Conservation (phyloP, 2,329 filamentous ascomycete species). For the Lachnellula occidentalis region DNA sequence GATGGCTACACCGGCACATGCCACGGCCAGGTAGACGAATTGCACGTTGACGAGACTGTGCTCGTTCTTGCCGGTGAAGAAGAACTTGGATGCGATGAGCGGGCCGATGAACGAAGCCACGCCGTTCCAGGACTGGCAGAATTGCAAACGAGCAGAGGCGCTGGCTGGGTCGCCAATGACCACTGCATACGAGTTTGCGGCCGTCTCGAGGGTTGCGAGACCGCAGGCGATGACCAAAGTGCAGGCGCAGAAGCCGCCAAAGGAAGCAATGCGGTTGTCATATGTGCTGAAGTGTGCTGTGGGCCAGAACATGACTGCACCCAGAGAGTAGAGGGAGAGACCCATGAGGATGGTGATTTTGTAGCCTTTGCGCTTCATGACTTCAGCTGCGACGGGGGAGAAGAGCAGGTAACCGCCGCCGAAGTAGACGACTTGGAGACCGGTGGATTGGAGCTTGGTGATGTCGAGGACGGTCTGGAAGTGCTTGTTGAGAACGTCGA, state of each 20-base stretch:
- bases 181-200: conserved; percentile 66
- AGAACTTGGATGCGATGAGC: conserved; percentile 67
- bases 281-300: conserved; percentile 61
- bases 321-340: conserved; percentile 65
- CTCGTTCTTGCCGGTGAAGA: conserved; percentile 53
- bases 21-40: conserved; percentile 80
- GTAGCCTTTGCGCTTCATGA: conserved; percentile 70
- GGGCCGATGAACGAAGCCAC: conserved; percentile 69
- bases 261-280: conserved; percentile 52
- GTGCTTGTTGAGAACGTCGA: conserved; percentile 73
- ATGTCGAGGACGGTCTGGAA: conserved; percentile 58
- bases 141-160: conserved; percentile 66
- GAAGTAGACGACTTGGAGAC: conserved; percentile 67
- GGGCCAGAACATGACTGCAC: conserved; percentile 78
- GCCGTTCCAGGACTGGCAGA: conserved; percentile 71
- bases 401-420: conserved; percentile 64
- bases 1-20: conserved; percentile 63
- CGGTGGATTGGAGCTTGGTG: conserved; percentile 57
- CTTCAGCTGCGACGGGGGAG: conserved; percentile 61
- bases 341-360: conserved; percentile 74
- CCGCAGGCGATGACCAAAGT: conserved; percentile 72
- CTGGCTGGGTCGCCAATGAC: conserved; percentile 69
- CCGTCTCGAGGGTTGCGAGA: conserved; percentile 70
- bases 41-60: conserved; percentile 73
- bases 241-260: conserved; percentile 71